Evolutionary conservation across 352 stramenopile species (phyloP).

Genomic region (Phytophthora parvispora): DNA sequence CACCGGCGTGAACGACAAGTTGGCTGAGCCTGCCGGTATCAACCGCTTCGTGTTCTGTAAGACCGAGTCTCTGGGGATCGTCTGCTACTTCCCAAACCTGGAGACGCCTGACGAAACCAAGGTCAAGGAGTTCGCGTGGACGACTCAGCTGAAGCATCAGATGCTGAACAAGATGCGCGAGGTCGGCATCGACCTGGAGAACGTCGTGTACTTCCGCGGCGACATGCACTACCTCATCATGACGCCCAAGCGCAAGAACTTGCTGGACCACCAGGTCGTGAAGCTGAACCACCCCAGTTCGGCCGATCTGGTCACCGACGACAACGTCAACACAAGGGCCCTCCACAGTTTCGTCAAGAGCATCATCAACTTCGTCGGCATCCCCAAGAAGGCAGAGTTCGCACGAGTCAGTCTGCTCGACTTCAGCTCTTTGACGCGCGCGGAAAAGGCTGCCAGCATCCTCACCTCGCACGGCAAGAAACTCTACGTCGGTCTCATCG

Average conservation of each 20-base stretch:
- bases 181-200: constrained; percentile 73
- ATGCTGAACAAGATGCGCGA: constrained; percentile 75
- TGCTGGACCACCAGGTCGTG: constrained; percentile 67
- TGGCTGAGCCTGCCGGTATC: constrained; percentile 61
- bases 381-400: constrained; percentile 63
- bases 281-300: constrained; percentile 65
- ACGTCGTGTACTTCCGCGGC: constrained; percentile 86
- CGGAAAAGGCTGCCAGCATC: constrained; percentile 68
- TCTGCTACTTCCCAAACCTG: constrained; percentile 83
- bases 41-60: constrained; percentile 78
- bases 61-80: constrained; percentile 77
- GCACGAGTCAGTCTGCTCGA: constrained; percentile 74
- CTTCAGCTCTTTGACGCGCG: constrained; percentile 76
- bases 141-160: constrained; percentile 77
- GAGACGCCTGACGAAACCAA: constrained; percentile 69
- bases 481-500: constrained; percentile 75
- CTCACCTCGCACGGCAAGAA: constrained; percentile 69
- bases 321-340: constrained; percentile 58
- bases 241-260: constrained; percentile 73
- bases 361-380: constrained; percentile 70
- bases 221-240: constrained; percentile 89
- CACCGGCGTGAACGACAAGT: constrained; percentile 63
- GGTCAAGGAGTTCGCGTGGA: constrained; percentile 81
- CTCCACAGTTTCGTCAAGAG: constrained; percentile 64
- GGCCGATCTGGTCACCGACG: constrained; percentile 55